phyloP scores from a whole-genome alignment of 495 filamentous ascomycete species.

The Recurvomyces mirabilis region DNA sequence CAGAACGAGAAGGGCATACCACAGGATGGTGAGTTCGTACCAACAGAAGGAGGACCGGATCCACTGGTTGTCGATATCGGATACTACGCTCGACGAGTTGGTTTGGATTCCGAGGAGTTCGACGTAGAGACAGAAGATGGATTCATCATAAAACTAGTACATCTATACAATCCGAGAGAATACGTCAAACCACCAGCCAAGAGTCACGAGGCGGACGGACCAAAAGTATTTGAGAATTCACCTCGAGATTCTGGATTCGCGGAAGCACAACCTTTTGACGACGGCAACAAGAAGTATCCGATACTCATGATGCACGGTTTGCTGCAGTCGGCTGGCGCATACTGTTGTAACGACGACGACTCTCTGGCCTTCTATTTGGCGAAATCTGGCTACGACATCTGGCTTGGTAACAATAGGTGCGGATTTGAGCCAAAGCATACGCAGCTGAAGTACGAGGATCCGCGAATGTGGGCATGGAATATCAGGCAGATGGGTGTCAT shows the following conservation, averaged over 20 bases:
- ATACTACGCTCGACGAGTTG: conserved; percentile 83
- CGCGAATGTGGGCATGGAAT: conserved; percentile 96
- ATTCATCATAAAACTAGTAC: conserved; percentile 79
- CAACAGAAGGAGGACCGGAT: conserved; percentile 71
- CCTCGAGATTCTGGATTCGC: conserved; percentile 28
- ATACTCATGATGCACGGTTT: conserved; percentile 83
- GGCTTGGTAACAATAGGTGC: conserved; percentile 92
- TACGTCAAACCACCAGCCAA: conserved; percentile 30
- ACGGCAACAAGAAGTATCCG: conserved; percentile 59
- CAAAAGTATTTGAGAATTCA: conserved; percentile 28
- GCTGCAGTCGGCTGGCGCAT: conserved; percentile 77
- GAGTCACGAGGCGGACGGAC: conserved; percentile 22
- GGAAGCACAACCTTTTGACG: conserved; percentile 10
- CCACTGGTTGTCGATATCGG: conserved; percentile 63
- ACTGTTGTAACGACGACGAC: conserved; percentile 81
- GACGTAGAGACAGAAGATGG: conserved; percentile 90
- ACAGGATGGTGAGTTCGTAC: conserved; percentile 45
- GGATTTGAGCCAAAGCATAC: conserved; percentile 70
- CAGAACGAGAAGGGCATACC: conserved; percentile 23
- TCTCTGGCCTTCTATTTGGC: conserved; percentile 84
- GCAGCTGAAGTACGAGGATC: conserved; percentile 58
- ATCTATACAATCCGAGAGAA: conserved; percentile 77
- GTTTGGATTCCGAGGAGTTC: conserved; percentile 74
- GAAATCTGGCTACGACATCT: conserved; percentile 92
- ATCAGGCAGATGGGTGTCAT: conserved; percentile 87